These are phyloP conservation scores for Zymoseptoria crescenta DNA, from an alignment of 2,329 filamentous ascomycete genomes.

Conservation along the genomic window DNA sequence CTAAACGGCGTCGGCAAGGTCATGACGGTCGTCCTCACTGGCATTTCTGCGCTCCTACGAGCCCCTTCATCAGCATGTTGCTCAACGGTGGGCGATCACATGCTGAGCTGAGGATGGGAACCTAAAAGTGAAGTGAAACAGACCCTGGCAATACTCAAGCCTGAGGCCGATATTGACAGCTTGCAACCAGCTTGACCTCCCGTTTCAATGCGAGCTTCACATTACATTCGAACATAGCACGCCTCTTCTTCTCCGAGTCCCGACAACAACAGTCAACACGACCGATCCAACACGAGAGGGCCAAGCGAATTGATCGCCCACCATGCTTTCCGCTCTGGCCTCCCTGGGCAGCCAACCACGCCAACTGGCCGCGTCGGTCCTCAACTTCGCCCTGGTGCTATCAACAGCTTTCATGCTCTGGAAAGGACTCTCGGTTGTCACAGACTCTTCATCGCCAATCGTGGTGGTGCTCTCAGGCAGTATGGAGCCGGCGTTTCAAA, in stretches of 20 bases:
- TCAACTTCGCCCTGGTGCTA: slow-evolving; percentile 86
- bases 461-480: slow-evolving; percentile 78
- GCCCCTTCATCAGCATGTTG: no score
- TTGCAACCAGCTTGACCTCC: background rate
- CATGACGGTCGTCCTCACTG: no score
- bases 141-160: background rate
- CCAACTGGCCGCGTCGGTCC: slow-evolving; percentile 70
- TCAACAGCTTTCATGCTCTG: slow-evolving; percentile 87
- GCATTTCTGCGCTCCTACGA: no score
- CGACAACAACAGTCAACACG: background rate
- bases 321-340: slow-evolving; percentile 61
- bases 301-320: slow-evolving; percentile 17
- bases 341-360: slow-evolving; percentile 56
- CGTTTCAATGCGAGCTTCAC: background rate
- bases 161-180: background rate
- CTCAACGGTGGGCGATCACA: background rate
- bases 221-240: background rate
- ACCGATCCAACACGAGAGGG: background rate
- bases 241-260: background rate
- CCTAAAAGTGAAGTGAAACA: background rate
- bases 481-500: slow-evolving; percentile 77
- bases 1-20: no score
- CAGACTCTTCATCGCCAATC: slow-evolving; percentile 60
- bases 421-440: slow-evolving; percentile 77
- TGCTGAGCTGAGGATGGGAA: background rate